Conservation (phyloP, 2,329 filamentous ascomycete genomes). For the Exophiala xenobiotica region DNA sequence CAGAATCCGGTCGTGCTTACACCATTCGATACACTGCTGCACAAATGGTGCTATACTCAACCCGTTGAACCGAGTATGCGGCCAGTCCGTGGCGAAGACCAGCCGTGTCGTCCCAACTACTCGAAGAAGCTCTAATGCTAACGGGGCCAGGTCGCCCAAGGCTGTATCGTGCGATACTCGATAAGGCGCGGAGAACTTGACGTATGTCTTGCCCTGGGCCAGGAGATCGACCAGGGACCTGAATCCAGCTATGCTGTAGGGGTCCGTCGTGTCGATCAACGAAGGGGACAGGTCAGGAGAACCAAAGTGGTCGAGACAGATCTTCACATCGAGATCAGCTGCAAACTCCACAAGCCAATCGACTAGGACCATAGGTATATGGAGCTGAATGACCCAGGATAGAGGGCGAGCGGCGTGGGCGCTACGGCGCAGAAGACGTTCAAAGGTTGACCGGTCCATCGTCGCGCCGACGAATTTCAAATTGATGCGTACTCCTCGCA, state of each 20-base stretch:
- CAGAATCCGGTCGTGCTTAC: conserved; percentile 28
- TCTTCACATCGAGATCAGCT: conserved; percentile 40
- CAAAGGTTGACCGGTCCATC: conserved; percentile 43
- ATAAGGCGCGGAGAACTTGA: conserved; percentile 61
- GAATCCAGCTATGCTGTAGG: conserved; percentile 52
- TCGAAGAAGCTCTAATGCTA: conserved; percentile 51
- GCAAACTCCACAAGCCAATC: conserved; percentile 50
- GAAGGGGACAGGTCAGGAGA: conserved; percentile 42
- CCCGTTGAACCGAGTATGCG: conserved; percentile 60
- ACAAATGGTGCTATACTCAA: conserved; percentile 57
- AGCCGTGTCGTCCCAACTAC: conserved; percentile 45
- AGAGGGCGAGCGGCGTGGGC: conserved; percentile 52
- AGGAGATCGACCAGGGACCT: conserved; percentile 49
- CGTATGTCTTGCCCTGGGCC: conserved; percentile 50
- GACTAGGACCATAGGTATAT: conserved; percentile 54
- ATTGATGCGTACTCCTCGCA: conserved; percentile 60
- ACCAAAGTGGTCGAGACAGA: conserved; percentile 62
- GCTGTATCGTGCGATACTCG: conserved; percentile 49
- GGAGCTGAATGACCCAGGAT: conserved; percentile 60
- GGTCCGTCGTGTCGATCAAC: conserved; percentile 33
- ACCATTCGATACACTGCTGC: conserved; percentile 54
- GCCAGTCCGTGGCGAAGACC: conserved; percentile 64
- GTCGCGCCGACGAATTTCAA: conserved; percentile 53
- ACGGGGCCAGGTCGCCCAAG: conserved; percentile 42
- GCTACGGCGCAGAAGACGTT: conserved; percentile 45